Evolutionary conservation across 176 grass and related monocot genomes (phyloP), one percentile per base, ranked within the genome.

Genomic region (Pharus latifolius): DNA sequence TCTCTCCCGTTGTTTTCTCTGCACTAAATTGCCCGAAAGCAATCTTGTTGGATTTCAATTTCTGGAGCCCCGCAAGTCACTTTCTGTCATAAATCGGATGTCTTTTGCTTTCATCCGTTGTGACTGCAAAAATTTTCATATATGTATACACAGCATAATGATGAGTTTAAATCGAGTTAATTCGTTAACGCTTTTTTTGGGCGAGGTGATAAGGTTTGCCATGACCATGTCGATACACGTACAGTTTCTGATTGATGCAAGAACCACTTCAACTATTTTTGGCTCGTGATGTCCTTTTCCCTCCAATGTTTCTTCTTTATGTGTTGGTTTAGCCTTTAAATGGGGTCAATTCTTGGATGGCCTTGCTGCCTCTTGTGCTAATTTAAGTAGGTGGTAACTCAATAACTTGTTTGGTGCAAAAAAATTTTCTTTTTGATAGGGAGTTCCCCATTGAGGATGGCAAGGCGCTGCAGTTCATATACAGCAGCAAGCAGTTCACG

Each of bases 391-490:
- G 40, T 50, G 32, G 1, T 76, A 16, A 60, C 69, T 26, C 63
- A 19, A 67, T 14, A n/a, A 53, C 35, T 10, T 49, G 4, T 55
- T 38, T 40, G 65, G 20, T 2, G 50, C 40, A n/a, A n/a, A n/a
- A n/a, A n/a, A n/a, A n/a, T n/a, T n/a, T n/a, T n/a, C n/a, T n/a
- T n/a, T n/a, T n/a, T 32, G 55, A 51, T 85, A 96, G 92, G 78
- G 86, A 86, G 61, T 87, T 89, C 49, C 92, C 92, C 1, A 80
- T 92, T 23, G 76, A 84, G 56, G 62, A 76, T 32, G 85, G 92
- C 53, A 92, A 82, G 78, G 88, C 92, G 59, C 86, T 96, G 66
- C 88, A 92, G 64, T 92, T 96, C 83, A 92, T 96, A 55, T 96
- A 96, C 76, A 74, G 85, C 49, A 96, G 92, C 80, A 77, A 82